Base-by-base conservation (phyloP, 2,329 filamentous ascomycete species). In the Cladosporium velox region DNA sequence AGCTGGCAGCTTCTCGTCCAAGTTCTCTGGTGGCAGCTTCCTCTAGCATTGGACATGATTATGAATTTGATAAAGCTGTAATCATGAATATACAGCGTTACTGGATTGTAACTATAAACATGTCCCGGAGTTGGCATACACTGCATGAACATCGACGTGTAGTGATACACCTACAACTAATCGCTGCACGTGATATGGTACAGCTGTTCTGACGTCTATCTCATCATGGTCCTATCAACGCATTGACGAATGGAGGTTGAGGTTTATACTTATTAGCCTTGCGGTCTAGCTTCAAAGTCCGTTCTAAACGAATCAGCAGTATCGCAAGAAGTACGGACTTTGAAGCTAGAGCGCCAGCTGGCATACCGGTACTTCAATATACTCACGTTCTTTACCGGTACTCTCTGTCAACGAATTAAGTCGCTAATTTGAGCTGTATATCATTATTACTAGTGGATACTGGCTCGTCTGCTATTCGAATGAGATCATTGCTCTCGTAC, bases 1-100 rank as follows among this genome's bases (percentile, higher is more conserved):
- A 75, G 91, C 92, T 4, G 87, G 88, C 18, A 90, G 93, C 73
- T 97, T 97, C 79, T 89, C 90, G 3, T 90, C 90, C 0, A 84
- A 92, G 59, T 97, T 97, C 74, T 86, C 88, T 21, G 90, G 91
- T 70, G 93, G 93, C 0, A 86, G 77, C 62, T 90, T 84, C 73
- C 72, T 90, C 60, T 88, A 60, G 55, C n/a, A 35, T 35, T 38
- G 10, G 18, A 24, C 41, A 47, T 47, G 41, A 47, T 21, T 11
- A 47, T 24, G 41, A 47, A 47, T 21, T 21, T 24, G 41, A 47
- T 12, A 12, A 47, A 47, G n/a, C 10, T 21, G 10, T 21, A 24
- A 47, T 11, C n/a, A 47, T 12, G 41, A 47, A 21, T 21, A 47
- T 12, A 21, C n/a, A 11, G n/a, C 7, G 15, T 15, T 5, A 18